Base-by-base conservation (phyloP, 768 basidiomycete species). In the Atractiella rhizophila region DNA sequence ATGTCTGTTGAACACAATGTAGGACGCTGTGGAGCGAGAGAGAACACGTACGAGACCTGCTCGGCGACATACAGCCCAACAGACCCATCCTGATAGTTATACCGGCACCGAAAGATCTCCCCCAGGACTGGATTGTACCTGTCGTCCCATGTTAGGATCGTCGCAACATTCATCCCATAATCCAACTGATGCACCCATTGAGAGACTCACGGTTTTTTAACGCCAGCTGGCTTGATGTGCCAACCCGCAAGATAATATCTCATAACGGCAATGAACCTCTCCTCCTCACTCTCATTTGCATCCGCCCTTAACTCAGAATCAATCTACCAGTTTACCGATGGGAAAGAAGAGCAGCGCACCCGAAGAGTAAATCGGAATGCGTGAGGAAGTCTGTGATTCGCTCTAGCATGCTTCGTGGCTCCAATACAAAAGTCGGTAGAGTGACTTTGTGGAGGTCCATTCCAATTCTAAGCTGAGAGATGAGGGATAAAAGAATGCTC, bases 361-460 rank as follows among this genome's bases (percentile, higher is more conserved):
- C 80, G 62, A 88, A 88, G 53, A 94, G 70, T 56, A 96, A 74
- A 63, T 98, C 86, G 24, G 91, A 85, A 61, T 96, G 91, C 42
- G 83, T 76, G 76, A 96, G 86, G 62, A 98, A 98, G 64, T 98
- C 88, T 26, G 91, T 96, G 53, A 98, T 88, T 50, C 91, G 73
- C 64, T 98, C 91, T 35, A 94, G 70, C 77, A 94, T 82, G 52
- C 80, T 83, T 55, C 91, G 66, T 5, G 91, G 91, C 62, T 98
- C 88, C 43, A 28, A 21, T 13, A 37, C 45, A 16, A 18, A 48
- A 42, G 43, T 43, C 10, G 81, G 82, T 58, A 83, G 78, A 13
- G 82, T 83, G 46, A 96, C 83, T 61, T 82, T 76, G 49, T 73
- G 74, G 44, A 94, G 72, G 61, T 98, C 91, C 52, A 32, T 11